Evolutionary conservation across 2,329 filamentous ascomycete genomes (phyloP), one percentile per base, ranked within the genome.

Genomic region (Annulohypoxylon truncatum): DNA sequence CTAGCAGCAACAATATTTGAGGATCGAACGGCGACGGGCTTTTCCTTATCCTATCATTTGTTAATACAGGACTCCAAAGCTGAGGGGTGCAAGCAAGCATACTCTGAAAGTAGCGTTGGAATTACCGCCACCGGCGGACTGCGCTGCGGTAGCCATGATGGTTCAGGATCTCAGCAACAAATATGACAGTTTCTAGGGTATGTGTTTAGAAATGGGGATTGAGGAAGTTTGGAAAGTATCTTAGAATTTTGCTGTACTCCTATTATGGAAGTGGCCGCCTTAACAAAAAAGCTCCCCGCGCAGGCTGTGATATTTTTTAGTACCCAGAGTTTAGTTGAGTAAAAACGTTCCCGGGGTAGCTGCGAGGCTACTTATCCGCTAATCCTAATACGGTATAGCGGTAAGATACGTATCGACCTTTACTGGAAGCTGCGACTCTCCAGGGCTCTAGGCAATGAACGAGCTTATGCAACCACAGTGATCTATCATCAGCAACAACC

Each of bases 1-100:
- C 95, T 89, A 75, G 96, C 96, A 74, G 96, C 96, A 77, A 97
- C 92, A 81, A 99, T 98, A 83, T 99, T 99, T 77, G 93, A 92
- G 71, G 92, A 94, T 74, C 96, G 92, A 72, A 99, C 96, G 72
- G 96, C 96, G 85, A 96, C 91, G 73, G 96, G 96, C 93, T 99
- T 99, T 85, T 97, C 96, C 89, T 97, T 99, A 78, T 90, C 88
- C 89, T 90, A 73, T 53, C 57, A 35, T 3, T 20, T 22, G 65
- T 75, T 56, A 75, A 71, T 51, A 56, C 22, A 24, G 53, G 60
- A 58, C 24, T 54, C 48, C 8, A 9, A 28, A 61, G 46, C 18
- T n/a, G 15, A 35, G 51, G 18, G 47, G 28, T 55, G 31, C 52
- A 54, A 33, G 58, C 78, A 46, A 51, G 71, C 82, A 70, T 81